Base-by-base conservation (phyloP, 345 rosid species). In the Rhodamnia rubescens region DNA sequence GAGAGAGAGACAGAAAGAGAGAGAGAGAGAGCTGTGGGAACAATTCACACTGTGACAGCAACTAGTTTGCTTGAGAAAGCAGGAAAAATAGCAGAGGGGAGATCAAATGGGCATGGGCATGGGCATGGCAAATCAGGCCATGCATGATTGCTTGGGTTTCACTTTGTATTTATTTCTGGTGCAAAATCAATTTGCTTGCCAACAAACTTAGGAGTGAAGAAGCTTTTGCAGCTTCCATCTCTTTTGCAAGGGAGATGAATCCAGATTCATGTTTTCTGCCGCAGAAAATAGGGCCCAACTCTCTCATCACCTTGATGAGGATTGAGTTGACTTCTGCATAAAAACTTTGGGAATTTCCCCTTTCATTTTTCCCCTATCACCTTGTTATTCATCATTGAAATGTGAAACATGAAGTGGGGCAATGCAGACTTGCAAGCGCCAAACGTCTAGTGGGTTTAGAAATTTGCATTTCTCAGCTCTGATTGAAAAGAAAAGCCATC, bases 51-150 rank as follows among this genome's bases (percentile, higher is more conserved):
- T 87, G 85, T 90, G 85, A 50, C 86, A 89, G 88, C 95, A 81
- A 90, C 89, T 85, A 84, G 88, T 49, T 93, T 91, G 94, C 93
- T 91, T 92, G 83, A 44, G 86, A 85, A 89, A 75, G 85, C 89
- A 89, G 95, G 86, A 91, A 91, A 87, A 87, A 83, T 42, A 83
- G 84, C 42, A 49, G 74, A 51, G 83, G 78, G 32, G 86, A 87
- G 83, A 87, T 89, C 88, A 86, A 89, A 85, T 90, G 87, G 90
- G 82, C 85, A 86, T 61, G 83, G 54, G 85, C 88, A 85, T 90
- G 87, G 90, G 82, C 85, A 86, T 61, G 83, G 54, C 84, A 85
- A 86, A 88, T 44, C 85, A 26, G 75, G 88, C 83, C 80, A 53
- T 84, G 85, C 26, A 86, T 87, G 83, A 88, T 90, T 85, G 89